Evolutionary conservation across 306 rosid species (phyloP).

Genomic region (Spatholobus suberectus): DNA sequence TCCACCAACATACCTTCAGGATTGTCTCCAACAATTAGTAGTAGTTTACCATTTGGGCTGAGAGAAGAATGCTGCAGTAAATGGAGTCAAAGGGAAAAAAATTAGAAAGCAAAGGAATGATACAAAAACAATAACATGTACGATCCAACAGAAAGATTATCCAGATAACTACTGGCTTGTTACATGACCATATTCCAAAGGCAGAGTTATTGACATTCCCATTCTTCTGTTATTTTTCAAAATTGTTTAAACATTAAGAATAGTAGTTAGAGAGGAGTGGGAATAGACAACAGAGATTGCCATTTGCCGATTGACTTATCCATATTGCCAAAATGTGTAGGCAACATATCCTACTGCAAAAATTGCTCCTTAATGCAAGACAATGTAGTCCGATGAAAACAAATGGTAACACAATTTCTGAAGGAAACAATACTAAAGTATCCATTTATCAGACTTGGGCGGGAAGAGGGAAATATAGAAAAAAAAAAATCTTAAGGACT

Average conservation of each 20-base stretch:
- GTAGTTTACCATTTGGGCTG: conserved; percentile 74
- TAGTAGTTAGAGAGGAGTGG: background rate
- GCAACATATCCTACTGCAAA: conserved; percentile 23
- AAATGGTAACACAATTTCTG: background rate
- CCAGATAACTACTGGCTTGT: background rate
- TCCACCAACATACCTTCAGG: conserved; percentile 79
- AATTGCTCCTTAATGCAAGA: background rate
- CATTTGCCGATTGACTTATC: background rate
- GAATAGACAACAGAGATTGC: background rate
- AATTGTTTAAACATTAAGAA: background rate
- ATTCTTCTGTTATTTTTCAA: background rate
- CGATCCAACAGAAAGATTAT: conserved; percentile 14
- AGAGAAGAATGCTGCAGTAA: conserved; percentile 73
- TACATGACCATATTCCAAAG: background rate
- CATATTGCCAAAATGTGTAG: background rate
- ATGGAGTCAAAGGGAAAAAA: background rate
- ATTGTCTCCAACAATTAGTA: conserved; percentile 77
- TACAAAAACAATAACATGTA: background rate
- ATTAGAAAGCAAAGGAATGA: conserved; percentile 10
- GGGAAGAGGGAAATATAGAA: background rate
- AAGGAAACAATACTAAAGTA: conserved; percentile 8
- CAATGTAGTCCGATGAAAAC: background rate
- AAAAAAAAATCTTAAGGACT: conserved; percentile 39
- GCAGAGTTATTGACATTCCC: background rate
- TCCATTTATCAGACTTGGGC: conserved; percentile 9